Base-by-base conservation (phyloP, 1,139 yeast species). In the Kodamaea suecica region DNA sequence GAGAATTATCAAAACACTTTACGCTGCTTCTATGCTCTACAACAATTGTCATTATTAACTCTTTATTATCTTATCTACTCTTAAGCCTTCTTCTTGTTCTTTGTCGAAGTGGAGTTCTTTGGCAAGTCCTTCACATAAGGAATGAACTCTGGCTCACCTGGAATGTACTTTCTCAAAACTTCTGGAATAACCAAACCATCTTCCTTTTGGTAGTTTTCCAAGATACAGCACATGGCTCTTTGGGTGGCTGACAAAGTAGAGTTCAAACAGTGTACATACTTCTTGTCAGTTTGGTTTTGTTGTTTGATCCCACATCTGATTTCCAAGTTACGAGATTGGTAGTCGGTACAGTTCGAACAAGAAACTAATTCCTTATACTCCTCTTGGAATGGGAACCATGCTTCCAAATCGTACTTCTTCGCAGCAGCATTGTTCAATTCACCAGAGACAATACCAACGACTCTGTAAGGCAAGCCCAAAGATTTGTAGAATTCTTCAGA, bases 361-460 rank as follows among this genome's bases (percentile, higher is more conserved):
- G 97, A 87, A 41, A 94, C 98, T 54, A 92, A 79, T 73, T 92
- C 99, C 72, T 94, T 94, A 73, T 86, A 94, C 68, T 94, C 98
- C 64, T 88, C 78, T 75, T 92, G 98, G 85, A 75, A 92, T 57
- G 99, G 99, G 95, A 92, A 94, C 99, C 99, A 92, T 31, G 99
- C 99, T 73, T 92, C 99, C 59, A 92, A 76, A 69, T 92, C 99
- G 72, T 83, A 92, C 69, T 92, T 92, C 76, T 92, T 92, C 49
- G 98, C 97, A 43, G 98, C 98, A 38, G 99, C 97, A 53, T 94
- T 92, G 76, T 94, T 94, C 61, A 94, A 80, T 70, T 92, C 99
- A 50, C 98, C 98, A 43, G 96, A 86, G 43, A 94, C 98, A 64
- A 94, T 92, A 50, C 95, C 95, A 44, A 94, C 98, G 42, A 92